These are phyloP conservation scores for Colletotrichum tabaci DNA, from an alignment of 2,329 filamentous ascomycete species.

Conservation along the genomic window DNA sequence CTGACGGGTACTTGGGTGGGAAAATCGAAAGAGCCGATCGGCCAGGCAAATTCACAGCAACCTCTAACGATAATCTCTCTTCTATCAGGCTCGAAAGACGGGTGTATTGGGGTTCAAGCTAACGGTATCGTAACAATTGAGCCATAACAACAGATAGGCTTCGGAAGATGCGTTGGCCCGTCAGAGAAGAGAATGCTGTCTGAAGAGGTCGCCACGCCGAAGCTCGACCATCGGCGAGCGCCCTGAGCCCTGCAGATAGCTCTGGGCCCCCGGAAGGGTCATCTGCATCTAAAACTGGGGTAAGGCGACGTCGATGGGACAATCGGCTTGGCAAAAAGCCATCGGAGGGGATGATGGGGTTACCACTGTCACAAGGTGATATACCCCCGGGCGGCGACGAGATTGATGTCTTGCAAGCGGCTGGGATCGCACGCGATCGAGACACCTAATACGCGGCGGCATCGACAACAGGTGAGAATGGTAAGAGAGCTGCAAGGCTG, in stretches of 20 bases:
- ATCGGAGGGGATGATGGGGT: not conserved
- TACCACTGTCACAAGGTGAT: constrained; percentile 10
- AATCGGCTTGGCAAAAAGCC: constrained; percentile 21
- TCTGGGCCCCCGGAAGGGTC: constrained; percentile 22
- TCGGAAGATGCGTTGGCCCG: not conserved
- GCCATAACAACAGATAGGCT: not conserved
- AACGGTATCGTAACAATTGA: not conserved
- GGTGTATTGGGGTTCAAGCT: not conserved
- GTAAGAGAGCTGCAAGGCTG: not conserved
- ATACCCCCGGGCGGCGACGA: constrained; percentile 31
- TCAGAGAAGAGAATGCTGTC: constrained; percentile 20
- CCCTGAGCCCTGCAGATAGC: constrained; percentile 18
- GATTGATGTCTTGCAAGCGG: constrained; percentile 35
- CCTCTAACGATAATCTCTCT: not conserved
- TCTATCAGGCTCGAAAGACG: not conserved
- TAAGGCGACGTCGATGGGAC: constrained; percentile 13
- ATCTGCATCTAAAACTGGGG: constrained; percentile 30
- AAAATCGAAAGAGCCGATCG: too few relatives aligned
- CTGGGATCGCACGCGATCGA: constrained; percentile 22
- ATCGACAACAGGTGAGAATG: not conserved
- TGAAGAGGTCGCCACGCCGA: constrained; percentile 10
- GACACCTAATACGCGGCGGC: constrained; percentile 2
- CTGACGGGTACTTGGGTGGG: too few relatives aligned
- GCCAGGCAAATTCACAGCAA: not conserved
- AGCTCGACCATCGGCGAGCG: constrained; percentile 5